Base-by-base conservation (phyloP, 2,329 filamentous ascomycete genomes). In the Aaosphaeria arxii region DNA sequence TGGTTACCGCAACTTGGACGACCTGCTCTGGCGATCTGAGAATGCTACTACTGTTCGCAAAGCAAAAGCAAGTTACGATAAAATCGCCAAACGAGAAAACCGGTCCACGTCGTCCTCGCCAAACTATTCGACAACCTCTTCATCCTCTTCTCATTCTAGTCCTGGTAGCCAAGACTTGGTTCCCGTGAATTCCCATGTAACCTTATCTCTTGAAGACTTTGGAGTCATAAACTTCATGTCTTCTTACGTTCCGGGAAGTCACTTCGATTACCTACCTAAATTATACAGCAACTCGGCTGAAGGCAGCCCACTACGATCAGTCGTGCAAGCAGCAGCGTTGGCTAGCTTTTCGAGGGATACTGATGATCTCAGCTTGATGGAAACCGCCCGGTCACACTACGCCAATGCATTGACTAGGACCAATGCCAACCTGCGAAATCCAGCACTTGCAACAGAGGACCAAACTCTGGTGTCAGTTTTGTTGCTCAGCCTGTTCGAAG, bases 221-320 rank as follows among this genome's bases (percentile, higher is more conserved):
- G 52, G 52, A 17, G 5, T 54, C 5, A 30, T 46, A 6, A 28
- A 55, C n/a, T 57, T 57, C 46, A 52, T 60, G 49, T 42, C 45
- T 5, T 48, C 49, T 2, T 57, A 58, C 31, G 38, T 58, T 3
- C 55, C 55, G 24, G 54, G 50, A 42, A 58, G 55, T 45, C 54
- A 53, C 39, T 60, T 53, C 13, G 51, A 51, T 4, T 60, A 60
- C 17, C 49, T 60, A 5, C 45, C 55, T 9, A 11, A 5, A 4
- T 39, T 60, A 1, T 53, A 49, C 36, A 28, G 7, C 4, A 30
- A 43, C 6, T 11, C 17, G 11, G 29, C 7, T 3, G 35, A 6
- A 28, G 24, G 33, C 11, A n/a, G 40, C 1, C 39, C 48, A 1
- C 30, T 59, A 7, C 29, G 17, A 13, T 32, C 50, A n/a, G 45